Percentiles rank a stretch among this genome's conserved stretches.
These are phyloP conservation scores for Globisporangium takayamanum DNA, from an alignment of 352 stramenopile species.

Conservation along the genomic window DNA sequence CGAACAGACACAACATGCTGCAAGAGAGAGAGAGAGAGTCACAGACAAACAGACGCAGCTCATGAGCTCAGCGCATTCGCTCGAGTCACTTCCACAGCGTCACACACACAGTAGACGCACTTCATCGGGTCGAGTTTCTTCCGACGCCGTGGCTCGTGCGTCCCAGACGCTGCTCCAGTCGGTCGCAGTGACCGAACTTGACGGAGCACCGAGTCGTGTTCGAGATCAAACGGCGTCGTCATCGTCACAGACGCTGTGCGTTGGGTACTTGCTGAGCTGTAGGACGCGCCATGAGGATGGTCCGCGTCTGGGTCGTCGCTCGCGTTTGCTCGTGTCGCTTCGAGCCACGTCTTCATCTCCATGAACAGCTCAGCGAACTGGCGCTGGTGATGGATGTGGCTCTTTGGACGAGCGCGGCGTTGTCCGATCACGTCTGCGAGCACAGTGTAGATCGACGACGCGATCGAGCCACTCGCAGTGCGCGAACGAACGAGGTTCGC, in stretches of 20 bases:
- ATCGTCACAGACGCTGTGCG: background rate
- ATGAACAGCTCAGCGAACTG: constrained; percentile 26
- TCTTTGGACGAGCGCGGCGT: background rate
- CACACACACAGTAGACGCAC: constrained; percentile 21
- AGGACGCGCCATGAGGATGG: background rate
- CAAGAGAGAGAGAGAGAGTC: background rate
- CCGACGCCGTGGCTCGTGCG: constrained; percentile 6
- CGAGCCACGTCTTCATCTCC: constrained; percentile 26
- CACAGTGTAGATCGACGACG: constrained; percentile 1
- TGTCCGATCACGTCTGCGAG: constrained; percentile 4
- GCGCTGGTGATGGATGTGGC: constrained; percentile 17
- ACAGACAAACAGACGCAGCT: background rate
- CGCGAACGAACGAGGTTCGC: constrained; percentile 2
- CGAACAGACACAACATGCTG: constrained; percentile 66
- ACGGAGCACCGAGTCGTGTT: constrained; percentile 15
- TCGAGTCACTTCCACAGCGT: background rate
- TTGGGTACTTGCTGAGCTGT: background rate
- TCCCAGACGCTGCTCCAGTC: background rate
- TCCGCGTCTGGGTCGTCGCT: background rate
- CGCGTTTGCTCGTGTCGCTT: background rate
- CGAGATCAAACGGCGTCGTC: constrained; percentile 7
- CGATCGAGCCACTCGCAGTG: background rate
- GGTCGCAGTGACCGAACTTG: constrained; percentile 22
- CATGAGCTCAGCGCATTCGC: background rate
- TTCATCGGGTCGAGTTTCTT: constrained; percentile 45